A percentile compares a stretch with the other conserved stretches of the same genome.
Conservation (phyloP, 805 yeast species). For the Maudiozyma serrabonitensis region DNA sequence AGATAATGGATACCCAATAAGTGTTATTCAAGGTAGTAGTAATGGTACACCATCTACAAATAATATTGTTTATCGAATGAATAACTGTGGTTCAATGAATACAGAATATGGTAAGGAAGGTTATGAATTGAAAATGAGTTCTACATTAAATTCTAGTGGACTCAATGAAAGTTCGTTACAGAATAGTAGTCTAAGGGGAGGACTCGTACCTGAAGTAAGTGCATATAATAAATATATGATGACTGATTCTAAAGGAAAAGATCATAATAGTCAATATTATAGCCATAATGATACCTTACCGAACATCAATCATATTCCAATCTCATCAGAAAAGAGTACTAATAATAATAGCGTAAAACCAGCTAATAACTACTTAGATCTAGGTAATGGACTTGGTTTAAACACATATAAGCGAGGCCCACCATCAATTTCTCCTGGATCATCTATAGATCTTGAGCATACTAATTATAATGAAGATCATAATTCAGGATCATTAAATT, state of each 20-base stretch:
- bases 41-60: neutral
- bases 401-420: conserved; percentile 30
- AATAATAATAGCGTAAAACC: neutral
- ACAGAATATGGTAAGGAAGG: conserved; percentile 4
- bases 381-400: conserved; percentile 30
- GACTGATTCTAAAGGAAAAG: neutral
- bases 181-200: neutral
- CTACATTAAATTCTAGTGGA: neutral
- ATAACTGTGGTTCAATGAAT: conserved; percentile 31
- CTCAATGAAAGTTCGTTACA: neutral
- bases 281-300: neutral
- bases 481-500: conserved; percentile 4
- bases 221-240: neutral
- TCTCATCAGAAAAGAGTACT: neutral
- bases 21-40: neutral
- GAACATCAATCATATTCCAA: conserved; percentile 1
- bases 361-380: conserved; percentile 19
- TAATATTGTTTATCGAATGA: conserved; percentile 39
- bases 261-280: neutral
- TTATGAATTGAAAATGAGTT: neutral
- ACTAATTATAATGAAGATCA: neutral
- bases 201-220: neutral
- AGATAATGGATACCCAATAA: neutral
- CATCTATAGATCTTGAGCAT: conserved; percentile 19
- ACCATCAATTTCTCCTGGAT: conserved; percentile 31